These are phyloP conservation scores for Thalassiosira profunda DNA, from an alignment of 108 stramenopile genomes.

Conservation along the genomic window DNA sequence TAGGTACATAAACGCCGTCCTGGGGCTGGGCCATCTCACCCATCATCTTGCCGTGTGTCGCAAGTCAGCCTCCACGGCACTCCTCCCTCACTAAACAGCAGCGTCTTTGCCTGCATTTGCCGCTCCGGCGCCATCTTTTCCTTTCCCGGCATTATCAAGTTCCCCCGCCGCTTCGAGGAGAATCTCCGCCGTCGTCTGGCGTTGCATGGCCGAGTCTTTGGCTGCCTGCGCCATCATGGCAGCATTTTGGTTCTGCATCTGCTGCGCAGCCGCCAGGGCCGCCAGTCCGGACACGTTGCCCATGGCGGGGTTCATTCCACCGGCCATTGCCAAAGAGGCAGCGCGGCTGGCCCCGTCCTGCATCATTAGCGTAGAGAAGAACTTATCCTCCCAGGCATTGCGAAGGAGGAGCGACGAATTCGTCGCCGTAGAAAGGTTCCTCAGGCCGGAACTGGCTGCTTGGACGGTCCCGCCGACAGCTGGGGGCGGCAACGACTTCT, in stretches of 20 bases:
- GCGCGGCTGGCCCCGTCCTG: slow-evolving; percentile 39
- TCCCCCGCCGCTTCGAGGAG: slow-evolving; percentile 23
- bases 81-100: too few relatives aligned
- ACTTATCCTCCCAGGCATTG: slow-evolving; percentile 83
- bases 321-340: slow-evolving; percentile 25
- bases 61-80: too few relatives aligned
- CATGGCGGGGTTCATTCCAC: not conserved
- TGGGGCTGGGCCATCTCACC: too few relatives aligned
- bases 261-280: slow-evolving; percentile 41
- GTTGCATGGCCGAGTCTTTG: not conserved
- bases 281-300: slow-evolving; percentile 24
- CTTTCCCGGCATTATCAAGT: not conserved
- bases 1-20: too few relatives aligned
- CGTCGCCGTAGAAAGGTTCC: slow-evolving; percentile 47
- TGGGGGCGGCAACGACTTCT: slow-evolving; percentile 64
- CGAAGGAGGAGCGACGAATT: slow-evolving; percentile 52
- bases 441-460: slow-evolving; percentile 52
- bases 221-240: not conserved
- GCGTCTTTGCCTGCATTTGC: not conserved
- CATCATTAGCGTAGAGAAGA: slow-evolving; percentile 79
- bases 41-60: too few relatives aligned
- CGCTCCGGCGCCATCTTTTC: too few relatives aligned
- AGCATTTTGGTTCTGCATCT: slow-evolving; percentile 23
- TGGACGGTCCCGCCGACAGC: not conserved
- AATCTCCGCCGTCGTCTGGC: slow-evolving; percentile 14